Evolutionary conservation across 208 protist genomes (phyloP).

Genomic region (Leishmania martiniquensis): DNA sequence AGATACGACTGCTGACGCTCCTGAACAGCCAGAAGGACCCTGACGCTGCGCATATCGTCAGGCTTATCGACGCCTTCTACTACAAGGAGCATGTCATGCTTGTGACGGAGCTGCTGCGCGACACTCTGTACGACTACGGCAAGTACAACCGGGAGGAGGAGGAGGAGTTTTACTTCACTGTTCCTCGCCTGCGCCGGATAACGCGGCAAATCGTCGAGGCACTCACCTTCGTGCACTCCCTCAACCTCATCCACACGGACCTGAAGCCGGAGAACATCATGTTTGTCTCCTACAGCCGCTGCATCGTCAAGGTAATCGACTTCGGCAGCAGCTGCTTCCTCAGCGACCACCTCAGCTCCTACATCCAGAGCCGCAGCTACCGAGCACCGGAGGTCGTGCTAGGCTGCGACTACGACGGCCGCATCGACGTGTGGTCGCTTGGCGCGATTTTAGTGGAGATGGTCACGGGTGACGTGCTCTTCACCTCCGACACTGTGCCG

Average conservation of each 20-base stretch:
- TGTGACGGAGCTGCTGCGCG: conserved; percentile 95
- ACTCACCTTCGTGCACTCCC: conserved; percentile 92
- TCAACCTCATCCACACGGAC: conserved; percentile 96
- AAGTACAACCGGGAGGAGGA: conserved; percentile 94
- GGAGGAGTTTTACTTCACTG: conserved; percentile 93
- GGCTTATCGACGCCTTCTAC: conserved; percentile 96
- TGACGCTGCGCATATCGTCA: conserved; percentile 91
- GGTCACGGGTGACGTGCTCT: conserved; percentile 94
- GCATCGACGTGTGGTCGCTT: conserved; percentile 97
- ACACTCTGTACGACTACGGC: conserved; percentile 97
- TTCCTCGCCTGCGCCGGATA: conserved; percentile 90
- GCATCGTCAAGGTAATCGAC: conserved; percentile 97
- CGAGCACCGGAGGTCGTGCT: conserved; percentile 94
- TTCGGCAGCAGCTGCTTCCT: conserved; percentile 96
- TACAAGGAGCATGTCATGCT: conserved; percentile 98
- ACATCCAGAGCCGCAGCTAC: conserved; percentile 95
- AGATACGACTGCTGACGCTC: conserved; percentile 96
- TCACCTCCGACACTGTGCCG: conserved; percentile 93
- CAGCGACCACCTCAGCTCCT: conserved; percentile 95
- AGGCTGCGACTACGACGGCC: conserved; percentile 93
- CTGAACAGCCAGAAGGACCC: conserved; percentile 92
- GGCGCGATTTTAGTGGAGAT: conserved; percentile 95
- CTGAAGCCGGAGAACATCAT: conserved; percentile 98
- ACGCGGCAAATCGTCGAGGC: conserved; percentile 85
- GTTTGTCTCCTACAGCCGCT: conserved; percentile 93